Evolutionary conservation across 2,329 filamentous ascomycete genomes (phyloP), one percentile per base, ranked within the genome.

Genomic region (Curvularia sp.): DNA sequence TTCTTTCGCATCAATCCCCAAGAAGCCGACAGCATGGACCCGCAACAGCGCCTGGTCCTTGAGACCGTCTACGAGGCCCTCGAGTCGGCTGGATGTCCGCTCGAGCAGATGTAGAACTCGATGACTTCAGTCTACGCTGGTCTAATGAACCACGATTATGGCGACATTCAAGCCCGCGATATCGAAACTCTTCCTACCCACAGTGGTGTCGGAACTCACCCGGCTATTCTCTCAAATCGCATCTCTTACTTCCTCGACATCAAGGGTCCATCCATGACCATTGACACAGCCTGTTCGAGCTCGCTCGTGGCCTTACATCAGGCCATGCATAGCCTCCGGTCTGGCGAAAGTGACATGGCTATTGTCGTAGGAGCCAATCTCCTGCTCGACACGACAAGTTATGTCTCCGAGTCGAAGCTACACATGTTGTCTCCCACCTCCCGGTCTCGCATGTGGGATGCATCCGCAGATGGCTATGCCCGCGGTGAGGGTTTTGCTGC

Each of bases 401-500:
- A 65, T 50, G 69, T 77, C 23, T 43, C 49, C 1, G 66, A 71
- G 34, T 65, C 54, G 51, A 72, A 70, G 7, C 58, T 77, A 23
- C 56, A 67, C 2, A 74, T 77, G 69, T 61, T 78, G 8, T 75
- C 69, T 3, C 71, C 73, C 1, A 64, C 66, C 8, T 70, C 73
- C 15, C 42, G 60, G 0, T 63, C 47, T 7, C 39, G 45, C 1
- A 77, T 75, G 69, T 79, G 72, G 71, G 71, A 73, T 13, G 72
- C 67, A 0, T 49, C 67, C 2, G 84, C 81, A 0, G 73, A 84
- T 61, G 84, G 83, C 7, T 84, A 79, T 68, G 82, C 76, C 27
- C 78, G 84, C 0, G 83, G 82, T 10, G 86, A 87, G 50, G 84
- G 84, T 0, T 70, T 85, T 10, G 79, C 79, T 0, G 73, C 76